Conservation (phyloP, 2,329 filamentous ascomycete genomes). For the Cordyceps cateniannulata region DNA sequence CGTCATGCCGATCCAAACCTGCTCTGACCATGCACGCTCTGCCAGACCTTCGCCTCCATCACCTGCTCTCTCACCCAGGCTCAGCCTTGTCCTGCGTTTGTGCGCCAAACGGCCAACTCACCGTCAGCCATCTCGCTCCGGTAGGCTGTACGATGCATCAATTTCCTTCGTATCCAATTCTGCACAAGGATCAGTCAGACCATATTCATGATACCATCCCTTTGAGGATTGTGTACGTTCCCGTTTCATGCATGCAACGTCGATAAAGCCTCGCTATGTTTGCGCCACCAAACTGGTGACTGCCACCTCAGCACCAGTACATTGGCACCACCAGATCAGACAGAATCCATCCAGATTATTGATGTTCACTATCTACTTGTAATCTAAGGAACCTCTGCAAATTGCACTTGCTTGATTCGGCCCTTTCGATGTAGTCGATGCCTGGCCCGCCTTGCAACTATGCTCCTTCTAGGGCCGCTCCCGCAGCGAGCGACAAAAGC, state of each 20-base stretch:
- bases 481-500: neutral
- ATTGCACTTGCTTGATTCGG: neutral
- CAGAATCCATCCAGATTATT: neutral
- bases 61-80: neutral
- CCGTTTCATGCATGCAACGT: conserved; percentile 4
- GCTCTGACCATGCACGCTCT: neutral
- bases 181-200: neutral
- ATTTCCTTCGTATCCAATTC: neutral
- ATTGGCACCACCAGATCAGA: neutral
- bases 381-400: neutral
- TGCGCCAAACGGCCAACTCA: neutral
- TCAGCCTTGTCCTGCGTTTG: neutral
- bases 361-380: no score
- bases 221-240: neutral
- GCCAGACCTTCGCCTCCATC: neutral
- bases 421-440: neutral
- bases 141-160: neutral
- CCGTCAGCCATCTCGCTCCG: neutral
- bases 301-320: neutral
- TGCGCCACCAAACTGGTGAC: neutral
- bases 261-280: neutral
- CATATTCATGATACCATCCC: neutral
- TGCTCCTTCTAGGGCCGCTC: neutral
- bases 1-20: neutral
- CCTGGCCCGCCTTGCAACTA: neutral